Evolutionary conservation across 2,329 filamentous ascomycete species (phyloP).

Genomic region (Blastomyces emzantsi): DNA sequence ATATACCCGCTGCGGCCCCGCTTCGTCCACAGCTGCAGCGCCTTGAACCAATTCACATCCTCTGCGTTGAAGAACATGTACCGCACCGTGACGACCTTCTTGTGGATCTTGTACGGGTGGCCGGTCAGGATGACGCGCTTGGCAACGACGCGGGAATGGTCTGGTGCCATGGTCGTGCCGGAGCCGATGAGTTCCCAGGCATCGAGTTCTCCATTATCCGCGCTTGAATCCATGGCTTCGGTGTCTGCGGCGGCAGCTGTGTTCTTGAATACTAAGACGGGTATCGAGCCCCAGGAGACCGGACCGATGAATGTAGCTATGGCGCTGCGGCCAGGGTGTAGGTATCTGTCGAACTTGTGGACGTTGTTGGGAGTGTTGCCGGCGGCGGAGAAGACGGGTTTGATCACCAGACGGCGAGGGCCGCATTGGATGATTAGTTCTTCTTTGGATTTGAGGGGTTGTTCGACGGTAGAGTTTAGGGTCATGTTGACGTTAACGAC

Average conservation of each 20-base stretch:
- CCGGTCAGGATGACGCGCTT: conserved; percentile 92
- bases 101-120: conserved; percentile 98
- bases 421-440: conserved; percentile 88
- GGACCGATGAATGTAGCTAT: conserved; percentile 87
- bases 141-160: conserved; percentile 68
- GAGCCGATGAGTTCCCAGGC: conserved; percentile 61
- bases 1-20: conserved; percentile 80
- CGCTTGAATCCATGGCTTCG: conserved; percentile 37
- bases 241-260: conserved; percentile 24
- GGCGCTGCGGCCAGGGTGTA: conserved; percentile 83
- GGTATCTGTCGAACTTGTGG: conserved; percentile 88
- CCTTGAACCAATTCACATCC: conserved; percentile 97
- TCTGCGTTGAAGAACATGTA: conserved; percentile 99
- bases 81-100: conserved; percentile 88
- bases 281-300: conserved; percentile 85
- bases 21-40: conserved; percentile 87
- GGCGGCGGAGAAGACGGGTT: conserved; percentile 81
- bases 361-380: conserved; percentile 93
- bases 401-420: conserved; percentile 74
- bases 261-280: conserved; percentile 75
- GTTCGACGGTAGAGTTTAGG: conserved; percentile 64
- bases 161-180: conserved; percentile 73
- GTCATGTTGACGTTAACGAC: conserved; percentile 84
- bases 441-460: conserved; percentile 81
- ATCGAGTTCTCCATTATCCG: conserved; percentile 30